phyloP scores from a whole-genome alignment of 352 stramenopile genomes.

The Phytophthora chlamydospora region DNA sequence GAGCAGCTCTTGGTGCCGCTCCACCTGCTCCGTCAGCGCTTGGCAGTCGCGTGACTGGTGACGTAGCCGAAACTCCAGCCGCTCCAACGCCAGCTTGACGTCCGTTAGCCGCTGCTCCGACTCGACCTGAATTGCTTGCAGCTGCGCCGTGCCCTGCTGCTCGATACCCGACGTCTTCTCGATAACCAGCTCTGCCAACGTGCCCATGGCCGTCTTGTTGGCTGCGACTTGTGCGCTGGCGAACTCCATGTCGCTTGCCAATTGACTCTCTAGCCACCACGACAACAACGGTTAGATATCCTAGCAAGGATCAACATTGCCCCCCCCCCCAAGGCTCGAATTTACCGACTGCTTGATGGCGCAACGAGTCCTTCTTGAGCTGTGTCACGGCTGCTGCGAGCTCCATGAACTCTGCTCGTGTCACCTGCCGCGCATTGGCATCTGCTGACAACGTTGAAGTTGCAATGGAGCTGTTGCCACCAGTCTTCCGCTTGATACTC shows the following conservation, averaged over 20 bases:
- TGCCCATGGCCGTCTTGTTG: constrained; percentile 54
- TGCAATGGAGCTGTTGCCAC: constrained; percentile 2
- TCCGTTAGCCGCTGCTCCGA: constrained; percentile 53
- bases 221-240: constrained; percentile 44
- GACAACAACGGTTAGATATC: constrained; percentile 1
- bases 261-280: constrained; percentile 41
- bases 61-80: constrained; percentile 75
- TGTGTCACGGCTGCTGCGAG: constrained; percentile 47
- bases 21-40: constrained; percentile 51
- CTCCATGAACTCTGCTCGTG: constrained; percentile 65
- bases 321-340: background rate
- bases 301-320: background rate
- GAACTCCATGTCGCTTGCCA: constrained; percentile 59
- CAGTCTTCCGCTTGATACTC: constrained; percentile 26
- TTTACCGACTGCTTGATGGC: constrained; percentile 48
- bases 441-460: constrained; percentile 39
- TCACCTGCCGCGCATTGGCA: constrained; percentile 53
- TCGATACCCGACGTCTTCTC: constrained; percentile 55
- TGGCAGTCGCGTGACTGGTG: constrained; percentile 63
- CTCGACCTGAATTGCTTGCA: constrained; percentile 57
- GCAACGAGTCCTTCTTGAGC: constrained; percentile 53
- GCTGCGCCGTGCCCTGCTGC: constrained; percentile 39
- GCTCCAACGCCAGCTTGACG: constrained; percentile 51
- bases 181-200: constrained; percentile 51
- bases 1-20: constrained; percentile 51